A percentile compares a stretch with the other conserved stretches of the same genome.
phyloP scores from a whole-genome alignment of 495 filamentous ascomycete genomes.

The Chaetomium fimeti region DNA sequence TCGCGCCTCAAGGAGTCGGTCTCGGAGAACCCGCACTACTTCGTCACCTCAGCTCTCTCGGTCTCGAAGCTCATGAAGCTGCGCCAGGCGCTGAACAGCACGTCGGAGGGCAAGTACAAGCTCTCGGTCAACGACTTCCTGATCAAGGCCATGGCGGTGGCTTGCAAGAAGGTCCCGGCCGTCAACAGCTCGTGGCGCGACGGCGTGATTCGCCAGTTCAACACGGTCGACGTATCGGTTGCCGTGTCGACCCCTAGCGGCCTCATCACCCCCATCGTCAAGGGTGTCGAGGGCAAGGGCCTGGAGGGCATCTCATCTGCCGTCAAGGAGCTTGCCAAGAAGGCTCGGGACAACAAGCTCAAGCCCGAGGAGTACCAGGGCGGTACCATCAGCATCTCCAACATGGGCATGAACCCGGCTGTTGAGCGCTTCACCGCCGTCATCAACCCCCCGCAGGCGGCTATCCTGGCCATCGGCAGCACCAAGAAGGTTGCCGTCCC shows the following conservation, averaged over 20 bases:
- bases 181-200: slow-evolving; percentile 95
- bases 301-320: slow-evolving; percentile 80
- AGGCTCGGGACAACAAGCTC: slow-evolving; percentile 93
- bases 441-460: slow-evolving; percentile 98
- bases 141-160: slow-evolving; percentile 89
- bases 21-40: slow-evolving; percentile 96
- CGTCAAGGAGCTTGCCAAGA: slow-evolving; percentile 95
- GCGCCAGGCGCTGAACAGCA: slow-evolving; percentile 86
- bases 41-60: slow-evolving; percentile 81
- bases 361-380: slow-evolving; percentile 99
- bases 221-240: slow-evolving; percentile 85
- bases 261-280: slow-evolving; percentile 97
- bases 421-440: slow-evolving; percentile 98
- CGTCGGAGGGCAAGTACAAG: slow-evolving; percentile 90
- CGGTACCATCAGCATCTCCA: slow-evolving; percentile 98
- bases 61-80: slow-evolving; percentile 94
- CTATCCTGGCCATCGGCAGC: slow-evolving; percentile 92
- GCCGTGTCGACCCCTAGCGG: slow-evolving; percentile 92
- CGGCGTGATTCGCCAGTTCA: slow-evolving; percentile 88
- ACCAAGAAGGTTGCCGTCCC: slow-evolving; percentile 92
- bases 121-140: slow-evolving; percentile 99
- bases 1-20: slow-evolving; percentile 83
- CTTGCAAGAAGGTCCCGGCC: slow-evolving; percentile 86
- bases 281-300: slow-evolving; percentile 76
- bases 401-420: slow-evolving; percentile 99